These are phyloP conservation scores for Cercophora scortea DNA, from an alignment of 495 filamentous ascomycete species.

Conservation along the genomic window DNA sequence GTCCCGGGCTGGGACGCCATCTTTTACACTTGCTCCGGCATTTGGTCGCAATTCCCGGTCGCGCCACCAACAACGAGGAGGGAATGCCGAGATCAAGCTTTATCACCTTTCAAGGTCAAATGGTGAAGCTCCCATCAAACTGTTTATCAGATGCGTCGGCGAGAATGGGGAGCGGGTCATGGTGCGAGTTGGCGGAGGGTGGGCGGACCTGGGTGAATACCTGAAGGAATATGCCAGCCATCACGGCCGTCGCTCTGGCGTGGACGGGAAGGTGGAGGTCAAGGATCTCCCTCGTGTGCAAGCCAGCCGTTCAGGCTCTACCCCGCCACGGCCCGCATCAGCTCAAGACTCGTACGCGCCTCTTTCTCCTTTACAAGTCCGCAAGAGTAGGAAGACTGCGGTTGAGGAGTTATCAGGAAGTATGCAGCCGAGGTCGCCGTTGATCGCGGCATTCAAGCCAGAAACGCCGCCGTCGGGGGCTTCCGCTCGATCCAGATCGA, in stretches of 20 bases:
- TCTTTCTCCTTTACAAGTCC: slow-evolving; percentile 34
- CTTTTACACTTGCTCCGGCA: slow-evolving; percentile 62
- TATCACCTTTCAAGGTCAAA: slow-evolving; percentile 86
- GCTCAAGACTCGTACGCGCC: slow-evolving; percentile 25
- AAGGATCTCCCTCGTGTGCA: slow-evolving; percentile 39
- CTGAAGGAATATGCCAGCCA: slow-evolving; percentile 88
- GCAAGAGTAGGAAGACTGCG: slow-evolving; percentile 40
- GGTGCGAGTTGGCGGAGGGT: slow-evolving; percentile 94
- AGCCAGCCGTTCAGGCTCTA: slow-evolving; percentile 22
- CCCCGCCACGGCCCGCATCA: slow-evolving; percentile 34
- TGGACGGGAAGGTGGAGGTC: slow-evolving; percentile 48
- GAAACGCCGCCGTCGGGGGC: slow-evolving; percentile 23
- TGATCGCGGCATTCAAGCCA: slow-evolving; percentile 3
- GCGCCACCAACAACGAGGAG: slow-evolving; percentile 31
- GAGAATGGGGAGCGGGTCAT: slow-evolving; percentile 89
- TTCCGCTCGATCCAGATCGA: slow-evolving; percentile 31
- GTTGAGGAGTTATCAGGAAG: slow-evolving; percentile 7
- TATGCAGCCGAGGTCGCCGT: too few species aligned
- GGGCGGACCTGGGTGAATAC: slow-evolving; percentile 92
- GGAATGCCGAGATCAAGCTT: slow-evolving; percentile 67
- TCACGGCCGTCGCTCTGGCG: slow-evolving; percentile 56
- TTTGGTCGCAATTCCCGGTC: slow-evolving; percentile 34
- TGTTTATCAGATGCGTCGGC: slow-evolving; percentile 87
- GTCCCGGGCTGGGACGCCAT: slow-evolving; percentile 55
- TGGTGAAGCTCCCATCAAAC: slow-evolving; percentile 78